Conservation (phyloP, 352 stramenopile genomes). For the Pythium plurisporium region DNA sequence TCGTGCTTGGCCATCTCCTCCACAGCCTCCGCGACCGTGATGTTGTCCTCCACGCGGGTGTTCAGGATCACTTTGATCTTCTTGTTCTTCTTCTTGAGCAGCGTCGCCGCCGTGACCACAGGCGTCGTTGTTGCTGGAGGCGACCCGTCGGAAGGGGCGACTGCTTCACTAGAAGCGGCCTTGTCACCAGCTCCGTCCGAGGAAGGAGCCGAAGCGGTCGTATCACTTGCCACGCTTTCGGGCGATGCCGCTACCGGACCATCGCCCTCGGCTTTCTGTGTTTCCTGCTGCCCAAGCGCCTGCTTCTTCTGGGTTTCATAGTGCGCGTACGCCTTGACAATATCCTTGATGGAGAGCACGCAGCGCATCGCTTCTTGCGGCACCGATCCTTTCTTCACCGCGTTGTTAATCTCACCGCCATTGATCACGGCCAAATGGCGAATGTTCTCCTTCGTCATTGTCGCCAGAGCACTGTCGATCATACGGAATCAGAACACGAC, state of each 20-base stretch:
- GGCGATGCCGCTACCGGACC: neutral
- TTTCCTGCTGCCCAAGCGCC: conserved; percentile 10
- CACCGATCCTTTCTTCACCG: conserved; percentile 68
- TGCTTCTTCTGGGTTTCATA: conserved; percentile 61
- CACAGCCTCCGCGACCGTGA: conserved; percentile 68
- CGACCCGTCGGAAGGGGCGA: neutral
- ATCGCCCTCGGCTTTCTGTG: neutral
- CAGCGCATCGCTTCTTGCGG: conserved; percentile 82
- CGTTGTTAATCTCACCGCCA: conserved; percentile 61
- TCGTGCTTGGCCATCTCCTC: conserved; percentile 73
- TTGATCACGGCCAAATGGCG: conserved; percentile 80
- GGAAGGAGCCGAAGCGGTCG: neutral
- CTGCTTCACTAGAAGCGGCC: conserved; percentile 1
- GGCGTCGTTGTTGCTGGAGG: conserved; percentile 6
- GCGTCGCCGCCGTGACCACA: conserved; percentile 50
- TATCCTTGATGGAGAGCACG: conserved; percentile 84
- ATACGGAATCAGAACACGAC: neutral
- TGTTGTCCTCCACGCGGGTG: conserved; percentile 72
- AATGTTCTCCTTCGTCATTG: conserved; percentile 87
- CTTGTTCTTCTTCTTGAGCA: conserved; percentile 85
- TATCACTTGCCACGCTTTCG: neutral
- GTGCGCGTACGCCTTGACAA: conserved; percentile 67
- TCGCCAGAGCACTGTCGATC: conserved; percentile 52
- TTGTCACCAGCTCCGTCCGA: neutral
- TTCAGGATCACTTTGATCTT: conserved; percentile 79